Percentiles rank a stretch among this genome's conserved stretches.
These are phyloP conservation scores for Penicillium sp. DNA, from an alignment of 2,329 filamentous ascomycete species.

Conservation along the genomic window DNA sequence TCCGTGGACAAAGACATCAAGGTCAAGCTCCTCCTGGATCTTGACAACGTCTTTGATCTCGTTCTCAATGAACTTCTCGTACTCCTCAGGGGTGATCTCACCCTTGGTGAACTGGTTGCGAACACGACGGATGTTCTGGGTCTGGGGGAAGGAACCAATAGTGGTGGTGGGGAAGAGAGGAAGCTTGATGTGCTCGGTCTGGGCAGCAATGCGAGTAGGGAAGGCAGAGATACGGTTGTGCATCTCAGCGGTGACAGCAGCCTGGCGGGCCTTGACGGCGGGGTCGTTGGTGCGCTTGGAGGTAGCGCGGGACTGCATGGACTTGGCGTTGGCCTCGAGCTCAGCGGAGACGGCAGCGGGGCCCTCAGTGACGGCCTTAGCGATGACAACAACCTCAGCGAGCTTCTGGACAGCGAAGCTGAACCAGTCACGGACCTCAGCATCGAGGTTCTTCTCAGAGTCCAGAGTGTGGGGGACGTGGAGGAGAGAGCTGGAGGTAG, in stretches of 20 bases:
- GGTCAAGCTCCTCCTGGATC: slow-evolving; percentile 96
- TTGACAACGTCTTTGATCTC: slow-evolving; percentile 94
- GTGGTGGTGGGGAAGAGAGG: slow-evolving; percentile 98
- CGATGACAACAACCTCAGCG: slow-evolving; percentile 83
- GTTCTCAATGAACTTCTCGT: slow-evolving; percentile 99
- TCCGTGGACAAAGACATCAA: slow-evolving; percentile 97
- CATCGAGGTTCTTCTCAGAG: slow-evolving; percentile 96
- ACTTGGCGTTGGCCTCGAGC: slow-evolving; percentile 96
- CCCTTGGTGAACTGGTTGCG: slow-evolving; percentile 99
- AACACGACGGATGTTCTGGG: slow-evolving; percentile 94
- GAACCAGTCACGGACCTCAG: slow-evolving; percentile 97
- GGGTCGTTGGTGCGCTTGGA: slow-evolving; percentile 97
- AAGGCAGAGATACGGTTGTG: slow-evolving; percentile 94
- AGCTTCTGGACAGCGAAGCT: slow-evolving; percentile 97
- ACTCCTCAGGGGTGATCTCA: slow-evolving; percentile 87
- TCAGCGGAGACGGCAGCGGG: slow-evolving; percentile 80
- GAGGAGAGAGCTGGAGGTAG: slow-evolving; percentile 95
- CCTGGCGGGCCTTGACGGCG: slow-evolving; percentile 93
- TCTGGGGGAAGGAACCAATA: slow-evolving; percentile 99
- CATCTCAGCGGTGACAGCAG: slow-evolving; percentile 76
- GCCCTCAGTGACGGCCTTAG: slow-evolving; percentile 94
- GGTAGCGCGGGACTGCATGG: slow-evolving; percentile 83
- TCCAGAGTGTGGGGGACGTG: slow-evolving; percentile 98
- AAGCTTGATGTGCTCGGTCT: slow-evolving; percentile 89
- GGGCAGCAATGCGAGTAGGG: slow-evolving; percentile 77